Base-by-base conservation (phyloP, 495 filamentous ascomycete species). In the Podospora anserina region DNA sequence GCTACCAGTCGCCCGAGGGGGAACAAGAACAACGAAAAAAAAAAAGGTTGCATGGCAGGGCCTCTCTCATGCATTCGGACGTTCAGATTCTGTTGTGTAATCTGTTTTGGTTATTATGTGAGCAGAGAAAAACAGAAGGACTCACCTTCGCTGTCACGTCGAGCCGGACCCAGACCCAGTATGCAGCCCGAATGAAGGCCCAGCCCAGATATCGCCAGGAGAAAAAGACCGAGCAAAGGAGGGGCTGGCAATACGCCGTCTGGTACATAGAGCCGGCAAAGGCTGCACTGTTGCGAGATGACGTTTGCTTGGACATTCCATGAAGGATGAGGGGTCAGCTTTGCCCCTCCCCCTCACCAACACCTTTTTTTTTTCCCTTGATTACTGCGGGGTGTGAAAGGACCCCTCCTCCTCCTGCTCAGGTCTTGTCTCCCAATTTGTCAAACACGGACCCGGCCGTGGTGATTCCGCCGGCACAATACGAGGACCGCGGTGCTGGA, bases 41-140 rank as follows among this genome's bases (percentile, higher is more conserved):
- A 16, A 27, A 30, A 63, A 59, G 69, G 67, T 70, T 71, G 72
- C 72, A 73, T 71, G 66, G 64, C 64, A 70, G 66, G 62, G 57
- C 55, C 34, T 68, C 60, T 44, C 73, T 53, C 68, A 61, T 71
- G 70, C 64, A 66, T 54, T 66, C 69, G 61, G 58, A 32, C 57
- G 66, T 49, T 61, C 61, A 28, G n/a, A 19, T n/a, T 26, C 66
- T 73, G 71, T 63, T 18, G 68, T 73, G 67, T 70, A 68, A 71
- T 68, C 69, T 64, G 61, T 32, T 66, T 63, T 32, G 64, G 64
- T 19, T 5, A 56, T 53, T 61, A 30, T 20, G 58, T 65, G 58
- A 39, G 54, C 30, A 58, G n/a, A 58, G 53, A 4, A 62, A 39
- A 66, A 32, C 16, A 23, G 60, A 27, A 15, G 15, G 39, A 16